phyloP scores from a whole-genome alignment of 305 asterid genomes.

The Caryopteris hybrid region DNA sequence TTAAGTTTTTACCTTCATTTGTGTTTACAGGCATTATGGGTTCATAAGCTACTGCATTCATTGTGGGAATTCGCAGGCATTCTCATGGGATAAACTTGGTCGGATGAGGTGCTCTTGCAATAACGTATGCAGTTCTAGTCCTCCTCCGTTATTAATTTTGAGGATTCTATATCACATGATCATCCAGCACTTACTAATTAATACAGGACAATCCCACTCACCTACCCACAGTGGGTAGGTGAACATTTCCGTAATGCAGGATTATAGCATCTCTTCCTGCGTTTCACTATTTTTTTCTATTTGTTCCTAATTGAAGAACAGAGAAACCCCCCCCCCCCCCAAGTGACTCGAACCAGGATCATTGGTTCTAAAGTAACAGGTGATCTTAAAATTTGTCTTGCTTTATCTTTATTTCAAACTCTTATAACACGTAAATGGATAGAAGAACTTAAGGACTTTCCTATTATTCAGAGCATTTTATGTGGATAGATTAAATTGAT shows the following conservation, averaged over 20 bases:
- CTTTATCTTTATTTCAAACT: too few species aligned
- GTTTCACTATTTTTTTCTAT: neutral
- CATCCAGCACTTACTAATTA: neutral
- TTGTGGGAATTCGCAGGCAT: slow-evolving; percentile 65
- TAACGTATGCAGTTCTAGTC: slow-evolving; percentile 34
- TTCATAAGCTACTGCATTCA: slow-evolving; percentile 74
- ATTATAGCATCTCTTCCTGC: neutral
- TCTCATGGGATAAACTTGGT: slow-evolving; percentile 72
- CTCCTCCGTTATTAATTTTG: neutral
- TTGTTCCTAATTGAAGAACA: neutral
- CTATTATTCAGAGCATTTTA: too few species aligned
- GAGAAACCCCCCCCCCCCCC: too few species aligned
- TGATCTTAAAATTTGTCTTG: too few species aligned
- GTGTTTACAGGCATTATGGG: slow-evolving; percentile 52
- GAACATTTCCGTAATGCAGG: neutral
- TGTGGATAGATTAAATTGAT: too few species aligned
- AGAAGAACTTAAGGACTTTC: too few species aligned
- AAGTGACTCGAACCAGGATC: too few species aligned
- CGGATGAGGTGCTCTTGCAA: slow-evolving; percentile 62
- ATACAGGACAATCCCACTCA: too few species aligned
- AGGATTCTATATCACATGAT: neutral
- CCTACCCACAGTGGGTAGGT: too few species aligned
- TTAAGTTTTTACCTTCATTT: slow-evolving; percentile 2
- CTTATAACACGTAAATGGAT: too few species aligned
- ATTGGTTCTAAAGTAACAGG: too few species aligned